A percentile compares a stretch with the other conserved stretches of the same genome.
Evolutionary conservation across 768 basidiomycete species (phyloP).

Genomic region (Baorangia bicolor): DNA sequence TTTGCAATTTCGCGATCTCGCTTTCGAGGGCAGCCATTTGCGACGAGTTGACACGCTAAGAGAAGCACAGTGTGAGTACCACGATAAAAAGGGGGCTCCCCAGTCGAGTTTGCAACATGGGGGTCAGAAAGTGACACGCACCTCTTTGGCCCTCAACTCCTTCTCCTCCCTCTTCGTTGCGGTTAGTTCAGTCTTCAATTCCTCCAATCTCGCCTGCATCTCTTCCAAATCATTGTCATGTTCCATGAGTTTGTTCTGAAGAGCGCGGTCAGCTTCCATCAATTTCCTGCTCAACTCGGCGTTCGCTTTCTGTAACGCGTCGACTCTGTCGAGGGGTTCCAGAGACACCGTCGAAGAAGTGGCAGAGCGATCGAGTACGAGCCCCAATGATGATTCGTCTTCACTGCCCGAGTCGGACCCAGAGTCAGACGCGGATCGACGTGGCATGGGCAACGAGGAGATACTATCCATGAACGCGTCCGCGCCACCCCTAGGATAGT

Average conservation of each 20-base stretch:
- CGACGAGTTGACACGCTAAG: conserved; percentile 58
- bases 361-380: conserved; percentile 59
- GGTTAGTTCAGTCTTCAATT: conserved; percentile 71
- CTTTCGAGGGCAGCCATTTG: conserved; percentile 73
- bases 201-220: conserved; percentile 74
- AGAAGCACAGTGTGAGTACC: conserved; percentile 9
- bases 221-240: conserved; percentile 86
- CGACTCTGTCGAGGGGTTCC: conserved; percentile 69
- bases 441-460: conserved; percentile 60
- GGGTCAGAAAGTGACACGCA: conserved; percentile 30
- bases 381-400: conserved; percentile 49
- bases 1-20: conserved; percentile 75
- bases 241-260: conserved; percentile 65
- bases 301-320: conserved; percentile 71
- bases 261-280: conserved; percentile 66
- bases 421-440: conserved; percentile 34
- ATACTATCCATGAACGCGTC: conserved; percentile 48
- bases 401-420: conserved; percentile 54
- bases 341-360: conserved; percentile 67
- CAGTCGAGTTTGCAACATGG: conserved; percentile 1
- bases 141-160: conserved; percentile 86
- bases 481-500: conserved; percentile 33
- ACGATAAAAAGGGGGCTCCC: neutral
- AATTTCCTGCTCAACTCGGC: conserved; percentile 73
- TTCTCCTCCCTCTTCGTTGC: conserved; percentile 90